Evolutionary conservation across 1,284 basidiomycete genomes (phyloP).

Genomic region (Gymnopus androsaceus): DNA sequence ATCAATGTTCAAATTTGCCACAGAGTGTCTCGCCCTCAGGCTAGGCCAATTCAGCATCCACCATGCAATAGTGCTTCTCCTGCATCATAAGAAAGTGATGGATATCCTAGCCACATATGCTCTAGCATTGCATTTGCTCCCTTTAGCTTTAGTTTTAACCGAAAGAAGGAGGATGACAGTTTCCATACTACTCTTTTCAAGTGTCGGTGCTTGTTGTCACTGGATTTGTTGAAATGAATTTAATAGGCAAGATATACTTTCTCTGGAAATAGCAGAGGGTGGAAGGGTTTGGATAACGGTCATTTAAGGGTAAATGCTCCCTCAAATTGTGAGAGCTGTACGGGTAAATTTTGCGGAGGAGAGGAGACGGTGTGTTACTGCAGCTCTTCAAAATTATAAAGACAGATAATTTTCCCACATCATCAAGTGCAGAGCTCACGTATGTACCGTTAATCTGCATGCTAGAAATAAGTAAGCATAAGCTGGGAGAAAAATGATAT

Average conservation of each 20-base stretch:
- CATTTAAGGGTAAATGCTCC: slow-evolving; percentile 19
- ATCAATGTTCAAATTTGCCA: too few relatives aligned
- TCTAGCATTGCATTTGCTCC: slow-evolving; percentile 17
- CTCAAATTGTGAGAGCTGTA: slow-evolving; percentile 21
- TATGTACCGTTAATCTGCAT: too few relatives aligned
- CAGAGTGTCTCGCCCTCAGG: too few relatives aligned
- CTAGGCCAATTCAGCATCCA: slow-evolving; percentile 22
- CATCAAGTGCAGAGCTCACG: slow-evolving; percentile 12
- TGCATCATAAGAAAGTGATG: slow-evolving; percentile 21
- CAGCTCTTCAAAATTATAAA: neutral
- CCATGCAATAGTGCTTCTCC: too few relatives aligned
- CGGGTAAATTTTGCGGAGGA: neutral
- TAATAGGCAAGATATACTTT: slow-evolving; percentile 18
- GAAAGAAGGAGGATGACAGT: slow-evolving; percentile 8
- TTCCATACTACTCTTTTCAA: slow-evolving; percentile 13
- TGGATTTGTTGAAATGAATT: slow-evolving; percentile 16
- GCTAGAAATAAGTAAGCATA: slow-evolving; percentile 15
- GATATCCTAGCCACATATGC: slow-evolving; percentile 16
- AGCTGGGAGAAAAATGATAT: neutral
- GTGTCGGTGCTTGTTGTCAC: slow-evolving; percentile 3
- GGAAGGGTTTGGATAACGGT: slow-evolving; percentile 16
- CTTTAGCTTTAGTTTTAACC: slow-evolving; percentile 7
- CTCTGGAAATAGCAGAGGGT: too few relatives aligned
- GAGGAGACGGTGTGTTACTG: neutral
- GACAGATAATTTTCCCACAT: neutral